Conservation (phyloP, 2,329 filamentous ascomycete species). For the Lasiodiplodia theobromae region DNA sequence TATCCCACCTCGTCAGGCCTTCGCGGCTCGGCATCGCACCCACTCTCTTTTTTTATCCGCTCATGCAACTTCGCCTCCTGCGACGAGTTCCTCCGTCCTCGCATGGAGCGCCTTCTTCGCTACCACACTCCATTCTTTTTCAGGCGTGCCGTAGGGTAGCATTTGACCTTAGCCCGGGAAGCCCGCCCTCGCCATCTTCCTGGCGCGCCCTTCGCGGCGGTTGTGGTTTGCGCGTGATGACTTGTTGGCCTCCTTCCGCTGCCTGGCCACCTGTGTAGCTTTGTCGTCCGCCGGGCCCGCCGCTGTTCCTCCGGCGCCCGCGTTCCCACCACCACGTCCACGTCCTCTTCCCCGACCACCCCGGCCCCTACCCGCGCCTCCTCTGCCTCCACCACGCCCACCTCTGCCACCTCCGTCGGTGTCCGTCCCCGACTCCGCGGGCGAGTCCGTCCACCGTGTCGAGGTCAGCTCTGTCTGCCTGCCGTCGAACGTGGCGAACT, state of each 20-base stretch:
- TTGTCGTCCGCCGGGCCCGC: constrained; percentile 72
- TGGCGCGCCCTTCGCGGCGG: constrained; percentile 72
- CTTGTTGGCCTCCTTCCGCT: constrained; percentile 83
- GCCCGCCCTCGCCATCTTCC: constrained; percentile 67
- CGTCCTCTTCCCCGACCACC: constrained; percentile 51
- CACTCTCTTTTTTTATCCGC: not conserved
- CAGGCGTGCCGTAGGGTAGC: not conserved
- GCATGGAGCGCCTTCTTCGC: not conserved
- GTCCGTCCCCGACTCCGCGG: constrained; percentile 63
- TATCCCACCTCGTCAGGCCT: not conserved
- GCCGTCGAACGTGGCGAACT: constrained; percentile 70
- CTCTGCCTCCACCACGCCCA: constrained; percentile 52
- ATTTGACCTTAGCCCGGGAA: constrained; percentile 47
- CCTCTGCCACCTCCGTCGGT: constrained; percentile 53
- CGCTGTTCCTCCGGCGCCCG: constrained; percentile 62
- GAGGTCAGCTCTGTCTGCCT: constrained; percentile 69
- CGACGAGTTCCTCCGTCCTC: constrained; percentile 12
- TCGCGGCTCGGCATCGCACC: not conserved
- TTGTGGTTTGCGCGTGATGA: constrained; percentile 85
- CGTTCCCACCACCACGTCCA: constrained; percentile 43
- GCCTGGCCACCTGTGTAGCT: constrained; percentile 73
- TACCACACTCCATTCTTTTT: not conserved
- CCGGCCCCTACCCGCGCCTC: constrained; percentile 57
- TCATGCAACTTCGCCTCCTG: constrained; percentile 13
- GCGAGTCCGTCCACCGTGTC: constrained; percentile 68